phyloP scores from a whole-genome alignment of 2,329 filamentous ascomycete species.

The Microdochium bolleyi region DNA sequence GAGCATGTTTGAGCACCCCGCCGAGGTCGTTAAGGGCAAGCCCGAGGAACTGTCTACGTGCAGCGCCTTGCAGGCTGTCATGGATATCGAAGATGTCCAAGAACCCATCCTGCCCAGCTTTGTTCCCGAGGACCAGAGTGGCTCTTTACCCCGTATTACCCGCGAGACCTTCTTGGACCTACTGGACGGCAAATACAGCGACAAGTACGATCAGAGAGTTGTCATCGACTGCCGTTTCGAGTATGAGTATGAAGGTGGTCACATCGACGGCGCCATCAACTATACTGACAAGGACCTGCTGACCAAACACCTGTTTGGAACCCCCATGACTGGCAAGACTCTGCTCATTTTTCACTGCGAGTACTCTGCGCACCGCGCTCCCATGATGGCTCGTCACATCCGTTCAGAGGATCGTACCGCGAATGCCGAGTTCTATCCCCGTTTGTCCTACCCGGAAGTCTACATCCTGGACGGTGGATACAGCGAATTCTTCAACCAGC shows the following conservation, averaged over 20 bases:
- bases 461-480: constrained; percentile 97
- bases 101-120: constrained; percentile 78
- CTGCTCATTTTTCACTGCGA: constrained; percentile 95
- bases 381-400: constrained; percentile 91
- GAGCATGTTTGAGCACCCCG: constrained; percentile 95
- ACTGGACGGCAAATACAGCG: constrained; percentile 74
- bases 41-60: constrained; percentile 47
- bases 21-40: constrained; percentile 78
- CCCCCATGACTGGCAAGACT: constrained; percentile 59
- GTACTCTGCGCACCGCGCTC: constrained; percentile 93
- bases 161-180: constrained; percentile 78
- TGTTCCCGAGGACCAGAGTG: constrained; percentile 67
- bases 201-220: constrained; percentile 70
- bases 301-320: constrained; percentile 68
- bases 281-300: constrained; percentile 94
- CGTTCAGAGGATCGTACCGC: constrained; percentile 79
- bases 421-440: constrained; percentile 82
- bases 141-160: constrained; percentile 82
- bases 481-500: constrained; percentile 79
- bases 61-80: constrained; percentile 61
- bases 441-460: constrained; percentile 88
- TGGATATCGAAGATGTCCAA: constrained; percentile 73
- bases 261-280: constrained; percentile 90
- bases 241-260: constrained; percentile 95
- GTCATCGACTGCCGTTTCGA: constrained; percentile 97